phyloP scores from a whole-genome alignment of 345 rosid genomes.

The Eucalyptus cloeziana region DNA sequence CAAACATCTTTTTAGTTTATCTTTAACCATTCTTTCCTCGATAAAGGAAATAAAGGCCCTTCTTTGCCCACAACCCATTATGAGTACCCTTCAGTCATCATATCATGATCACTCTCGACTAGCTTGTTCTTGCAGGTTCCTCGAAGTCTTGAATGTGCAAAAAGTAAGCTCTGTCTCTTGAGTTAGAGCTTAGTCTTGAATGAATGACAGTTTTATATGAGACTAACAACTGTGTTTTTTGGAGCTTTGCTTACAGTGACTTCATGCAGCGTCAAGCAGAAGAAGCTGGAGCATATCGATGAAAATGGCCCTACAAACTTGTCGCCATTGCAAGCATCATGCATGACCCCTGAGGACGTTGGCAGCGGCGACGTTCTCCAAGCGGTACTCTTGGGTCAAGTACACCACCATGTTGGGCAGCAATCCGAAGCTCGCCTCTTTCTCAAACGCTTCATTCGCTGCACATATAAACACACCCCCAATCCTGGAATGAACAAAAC shows the following conservation, averaged over 20 bases:
- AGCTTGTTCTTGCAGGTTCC: background rate
- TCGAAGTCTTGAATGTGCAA: background rate
- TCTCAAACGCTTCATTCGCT: slow-evolving; percentile 65
- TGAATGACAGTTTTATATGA: background rate
- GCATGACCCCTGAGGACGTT: slow-evolving; percentile 51
- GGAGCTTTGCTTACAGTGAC: slow-evolving; percentile 17
- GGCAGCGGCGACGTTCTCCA: slow-evolving; percentile 33
- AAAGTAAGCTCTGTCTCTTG: background rate
- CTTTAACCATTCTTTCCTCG: background rate
- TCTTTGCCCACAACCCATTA: background rate
- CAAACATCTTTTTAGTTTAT: background rate
- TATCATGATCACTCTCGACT: background rate
- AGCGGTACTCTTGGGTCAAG: slow-evolving; percentile 33
- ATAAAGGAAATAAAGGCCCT: background rate
- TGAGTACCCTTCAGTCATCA: background rate
- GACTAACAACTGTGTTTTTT: background rate
- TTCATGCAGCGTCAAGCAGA: slow-evolving; percentile 13
- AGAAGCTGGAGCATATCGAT: slow-evolving; percentile 66
- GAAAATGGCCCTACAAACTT: slow-evolving; percentile 50
- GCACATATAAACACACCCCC: background rate
- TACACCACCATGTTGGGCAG: slow-evolving; percentile 51
- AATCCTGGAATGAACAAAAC: background rate
- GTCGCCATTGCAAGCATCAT: background rate
- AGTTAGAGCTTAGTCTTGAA: background rate
- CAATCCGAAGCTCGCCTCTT: slow-evolving; percentile 37